phyloP scores from a whole-genome alignment of 78 protist genomes.

The Diacronema lutheri region DNA sequence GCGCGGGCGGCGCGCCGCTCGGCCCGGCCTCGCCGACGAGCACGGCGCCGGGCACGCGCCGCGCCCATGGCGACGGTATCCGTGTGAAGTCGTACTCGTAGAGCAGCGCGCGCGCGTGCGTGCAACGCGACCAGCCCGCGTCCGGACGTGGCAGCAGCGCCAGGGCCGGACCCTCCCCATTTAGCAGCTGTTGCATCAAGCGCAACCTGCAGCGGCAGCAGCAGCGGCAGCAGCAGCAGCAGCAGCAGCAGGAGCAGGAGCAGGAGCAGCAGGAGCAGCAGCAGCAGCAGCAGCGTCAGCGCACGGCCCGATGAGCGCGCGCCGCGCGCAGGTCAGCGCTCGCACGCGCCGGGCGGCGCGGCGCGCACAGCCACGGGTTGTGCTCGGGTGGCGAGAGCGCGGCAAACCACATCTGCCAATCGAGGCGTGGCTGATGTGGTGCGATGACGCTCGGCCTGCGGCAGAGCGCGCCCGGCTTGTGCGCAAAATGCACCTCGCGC shows the following conservation, averaged over 20 bases:
- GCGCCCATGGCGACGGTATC: neutral
- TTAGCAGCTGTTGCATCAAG: neutral
- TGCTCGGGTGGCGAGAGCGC: conserved; percentile 39
- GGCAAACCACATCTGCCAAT: conserved; percentile 82
- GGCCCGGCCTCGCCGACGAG: too few relatives aligned
- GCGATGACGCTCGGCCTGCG: conserved; percentile 58
- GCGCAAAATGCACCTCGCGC: neutral
- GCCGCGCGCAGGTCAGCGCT: neutral
- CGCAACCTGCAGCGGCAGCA: conserved; percentile 3
- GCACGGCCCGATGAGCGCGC: neutral
- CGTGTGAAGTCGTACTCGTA: conserved; percentile 33
- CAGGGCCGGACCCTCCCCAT: conserved; percentile 16
- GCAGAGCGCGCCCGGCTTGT: conserved; percentile 44
- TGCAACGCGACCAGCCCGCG: conserved; percentile 34
- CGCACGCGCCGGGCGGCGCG: conserved; percentile 28
- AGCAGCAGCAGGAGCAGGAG: conserved; percentile 35
- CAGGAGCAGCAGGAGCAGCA: conserved; percentile 46
- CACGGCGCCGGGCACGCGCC: too few relatives aligned
- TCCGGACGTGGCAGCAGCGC: conserved; percentile 16
- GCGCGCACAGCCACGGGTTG: conserved; percentile 52
- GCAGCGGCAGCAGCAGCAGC: conserved; percentile 30
- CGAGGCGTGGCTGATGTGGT: conserved; percentile 75
- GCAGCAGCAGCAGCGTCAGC: neutral
- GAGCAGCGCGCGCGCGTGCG: conserved; percentile 40
- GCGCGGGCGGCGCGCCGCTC: too few relatives aligned